These are phyloP conservation scores for Hyphopichia fennica DNA, from an alignment of 1,139 yeast genomes.

Conservation along the genomic window DNA sequence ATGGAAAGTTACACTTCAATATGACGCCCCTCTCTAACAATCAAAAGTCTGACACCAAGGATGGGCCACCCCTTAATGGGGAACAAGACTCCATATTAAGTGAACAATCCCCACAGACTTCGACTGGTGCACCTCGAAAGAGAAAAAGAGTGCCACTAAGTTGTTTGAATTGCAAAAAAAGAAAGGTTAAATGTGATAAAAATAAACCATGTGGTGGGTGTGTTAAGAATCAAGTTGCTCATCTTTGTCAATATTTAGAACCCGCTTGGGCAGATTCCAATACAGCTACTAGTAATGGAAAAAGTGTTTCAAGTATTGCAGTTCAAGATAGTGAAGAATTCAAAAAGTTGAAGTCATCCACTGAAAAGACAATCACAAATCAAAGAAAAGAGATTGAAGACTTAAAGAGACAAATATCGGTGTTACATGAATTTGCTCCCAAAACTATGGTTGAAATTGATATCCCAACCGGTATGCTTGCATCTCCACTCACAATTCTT, in stretches of 20 bases:
- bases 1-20: too few relatives aligned
- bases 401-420: conserved; percentile 31
- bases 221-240: conserved; percentile 41
- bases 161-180: conserved; percentile 42
- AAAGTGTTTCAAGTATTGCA: conserved; percentile 1
- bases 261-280: conserved; percentile 36
- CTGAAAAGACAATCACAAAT: conserved; percentile 22
- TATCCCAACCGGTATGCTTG: neutral
- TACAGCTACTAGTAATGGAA: neutral
- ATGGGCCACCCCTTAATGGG: neutral
- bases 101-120: neutral
- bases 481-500: conserved; percentile 16
- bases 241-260: conserved; percentile 42
- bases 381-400: conserved; percentile 40
- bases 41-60: neutral
- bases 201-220: conserved; percentile 48
- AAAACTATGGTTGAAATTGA: conserved; percentile 1
- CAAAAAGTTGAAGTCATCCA: conserved; percentile 17
- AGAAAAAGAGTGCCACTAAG: conserved; percentile 43
- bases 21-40: neutral
- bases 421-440: conserved; percentile 26
- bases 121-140: conserved; percentile 8
- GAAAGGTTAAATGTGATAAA: conserved; percentile 50
- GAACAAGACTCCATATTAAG: neutral
- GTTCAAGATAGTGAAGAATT: conserved; percentile 19